Conservation (phyloP, 805 yeast genomes). For the Saccharomycopsis selenospora region DNA sequence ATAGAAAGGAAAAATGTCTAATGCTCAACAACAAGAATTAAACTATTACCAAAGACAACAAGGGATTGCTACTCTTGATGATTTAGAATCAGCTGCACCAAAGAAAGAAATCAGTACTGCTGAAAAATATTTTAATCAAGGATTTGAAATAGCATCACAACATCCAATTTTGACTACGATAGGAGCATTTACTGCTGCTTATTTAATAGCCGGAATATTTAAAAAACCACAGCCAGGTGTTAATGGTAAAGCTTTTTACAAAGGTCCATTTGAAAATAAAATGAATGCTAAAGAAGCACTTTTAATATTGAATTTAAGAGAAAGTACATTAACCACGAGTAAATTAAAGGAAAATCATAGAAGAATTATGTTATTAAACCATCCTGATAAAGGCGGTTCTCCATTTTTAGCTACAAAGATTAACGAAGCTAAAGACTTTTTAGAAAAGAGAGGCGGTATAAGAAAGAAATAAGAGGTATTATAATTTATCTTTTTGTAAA, state of each 20-base stretch:
- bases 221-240: constrained; percentile 62
- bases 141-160: constrained; percentile 51
- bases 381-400: constrained; percentile 93
- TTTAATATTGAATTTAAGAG: constrained; percentile 70
- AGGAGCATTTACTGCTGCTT: constrained; percentile 60
- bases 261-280: constrained; percentile 89
- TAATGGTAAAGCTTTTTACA: constrained; percentile 58
- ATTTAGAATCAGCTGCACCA: constrained; percentile 7
- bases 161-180: constrained; percentile 72
- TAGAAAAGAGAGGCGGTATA: constrained; percentile 42
- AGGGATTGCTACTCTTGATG: background rate
- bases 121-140: constrained; percentile 61
- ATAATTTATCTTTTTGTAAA: constrained; percentile 2
- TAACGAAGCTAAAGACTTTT: constrained; percentile 82
- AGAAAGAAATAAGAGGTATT: constrained; percentile 19
- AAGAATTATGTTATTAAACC: constrained; percentile 78
- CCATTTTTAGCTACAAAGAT: constrained; percentile 84
- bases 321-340: constrained; percentile 52
- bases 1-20: background rate
- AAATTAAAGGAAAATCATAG: constrained; percentile 75
- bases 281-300: constrained; percentile 87
- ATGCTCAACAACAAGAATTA: background rate
- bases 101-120: constrained; percentile 32
- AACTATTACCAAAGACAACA: background rate
- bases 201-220: constrained; percentile 59